These are phyloP conservation scores for Jasminum sambac DNA, from an alignment of 257 asterid species.

Conservation along the genomic window DNA sequence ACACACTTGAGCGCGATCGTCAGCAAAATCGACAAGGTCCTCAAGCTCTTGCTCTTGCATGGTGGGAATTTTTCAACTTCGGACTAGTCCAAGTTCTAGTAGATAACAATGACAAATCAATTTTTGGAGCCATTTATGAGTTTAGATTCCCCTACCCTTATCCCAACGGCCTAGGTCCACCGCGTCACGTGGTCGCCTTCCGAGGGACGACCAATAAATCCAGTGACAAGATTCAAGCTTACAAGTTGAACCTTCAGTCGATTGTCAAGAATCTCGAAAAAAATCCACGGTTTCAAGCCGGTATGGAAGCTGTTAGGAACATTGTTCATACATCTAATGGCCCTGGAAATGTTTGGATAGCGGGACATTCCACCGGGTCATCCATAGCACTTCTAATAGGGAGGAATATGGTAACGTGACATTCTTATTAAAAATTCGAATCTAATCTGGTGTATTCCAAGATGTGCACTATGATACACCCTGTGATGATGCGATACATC, in stretches of 20 bases:
- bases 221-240: constrained; percentile 46
- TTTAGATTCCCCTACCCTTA: constrained; percentile 25
- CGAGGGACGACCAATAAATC: constrained; percentile 59
- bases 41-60: constrained; percentile 60
- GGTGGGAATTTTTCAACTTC: constrained; percentile 79
- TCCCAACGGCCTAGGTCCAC: constrained; percentile 35
- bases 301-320: constrained; percentile 28
- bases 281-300: constrained; percentile 47
- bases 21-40: constrained; percentile 49
- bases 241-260: constrained; percentile 54
- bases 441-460: too few species aligned
- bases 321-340: constrained; percentile 26
- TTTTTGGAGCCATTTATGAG: constrained; percentile 61
- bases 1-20: constrained; percentile 62
- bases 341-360: constrained; percentile 50
- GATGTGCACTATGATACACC: too few species aligned
- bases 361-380: constrained; percentile 78
- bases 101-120: constrained; percentile 53
- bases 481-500: too few species aligned
- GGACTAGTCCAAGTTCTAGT: constrained; percentile 38
- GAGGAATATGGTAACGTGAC: constrained; percentile 38
- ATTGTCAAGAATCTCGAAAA: constrained; percentile 46
- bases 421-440: too few species aligned
- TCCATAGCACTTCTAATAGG: constrained; percentile 65
- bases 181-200: constrained; percentile 56